Evolutionary conservation across 257 asterid species (phyloP).

Genomic region (Primulina tabacum): DNA sequence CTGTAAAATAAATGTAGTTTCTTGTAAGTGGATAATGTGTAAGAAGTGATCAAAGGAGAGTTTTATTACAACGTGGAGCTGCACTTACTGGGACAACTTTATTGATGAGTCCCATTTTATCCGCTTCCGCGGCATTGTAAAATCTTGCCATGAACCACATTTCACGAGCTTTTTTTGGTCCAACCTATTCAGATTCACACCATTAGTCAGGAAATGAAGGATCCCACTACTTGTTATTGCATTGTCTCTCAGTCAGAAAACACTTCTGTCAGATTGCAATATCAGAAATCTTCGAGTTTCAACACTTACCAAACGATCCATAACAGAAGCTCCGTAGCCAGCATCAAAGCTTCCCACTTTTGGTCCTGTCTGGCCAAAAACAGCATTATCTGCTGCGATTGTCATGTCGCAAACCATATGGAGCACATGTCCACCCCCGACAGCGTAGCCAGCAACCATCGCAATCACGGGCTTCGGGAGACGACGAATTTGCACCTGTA

Average conservation of each 20-base stretch:
- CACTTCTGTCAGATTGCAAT: too few species aligned
- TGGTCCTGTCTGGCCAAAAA: constrained; percentile 97
- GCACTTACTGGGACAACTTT: constrained; percentile 80
- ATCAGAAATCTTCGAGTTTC: not conserved
- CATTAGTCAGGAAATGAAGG: not conserved
- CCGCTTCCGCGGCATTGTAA: constrained; percentile 80
- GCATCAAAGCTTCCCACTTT: constrained; percentile 99
- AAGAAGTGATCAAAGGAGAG: not conserved
- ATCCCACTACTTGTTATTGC: too few species aligned
- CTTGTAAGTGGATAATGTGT: not conserved
- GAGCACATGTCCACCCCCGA: constrained; percentile 1
- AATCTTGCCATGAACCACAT: constrained; percentile 90
- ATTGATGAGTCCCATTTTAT: constrained; percentile 90
- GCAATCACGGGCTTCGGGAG: constrained; percentile 96
- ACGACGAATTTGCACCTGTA: constrained; percentile 86
- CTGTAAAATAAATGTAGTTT: constrained; percentile 23
- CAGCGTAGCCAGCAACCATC: constrained; percentile 62
- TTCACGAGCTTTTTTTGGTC: constrained; percentile 87
- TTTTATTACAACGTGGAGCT: too few species aligned
- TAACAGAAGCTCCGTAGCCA: constrained; percentile 56
- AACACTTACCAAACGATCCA: constrained; percentile 50
- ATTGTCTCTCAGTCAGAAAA: not conserved
- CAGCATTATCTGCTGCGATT: constrained; percentile 90
- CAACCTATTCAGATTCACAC: constrained; percentile 40
- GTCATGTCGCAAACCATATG: constrained; percentile 28